Conservation (phyloP, 2,329 filamentous ascomycete species). For the Pseudopyricularia cyperi region DNA sequence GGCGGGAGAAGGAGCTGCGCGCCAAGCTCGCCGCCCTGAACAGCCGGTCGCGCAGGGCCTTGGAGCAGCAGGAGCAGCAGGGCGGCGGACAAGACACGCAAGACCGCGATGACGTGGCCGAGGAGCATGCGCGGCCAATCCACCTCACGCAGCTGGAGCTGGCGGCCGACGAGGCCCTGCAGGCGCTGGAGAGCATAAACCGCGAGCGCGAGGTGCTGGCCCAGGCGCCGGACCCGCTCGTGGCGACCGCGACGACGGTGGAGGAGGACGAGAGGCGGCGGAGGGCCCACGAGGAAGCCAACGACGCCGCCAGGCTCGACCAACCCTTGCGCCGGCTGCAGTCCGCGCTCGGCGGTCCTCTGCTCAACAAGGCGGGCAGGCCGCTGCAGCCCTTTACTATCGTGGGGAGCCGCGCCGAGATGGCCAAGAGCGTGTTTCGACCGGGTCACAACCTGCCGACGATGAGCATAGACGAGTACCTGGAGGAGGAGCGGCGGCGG, state of each 20-base stretch:
- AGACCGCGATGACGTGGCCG: conserved; percentile 58
- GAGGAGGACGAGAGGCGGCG: conserved; percentile 31
- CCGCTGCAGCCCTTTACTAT: conserved; percentile 87
- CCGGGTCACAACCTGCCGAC: conserved; percentile 88
- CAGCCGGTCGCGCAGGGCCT: conserved; percentile 19
- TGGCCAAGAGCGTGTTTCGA: conserved; percentile 73
- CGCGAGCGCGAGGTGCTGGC: conserved; percentile 76
- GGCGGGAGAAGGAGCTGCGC: conserved; percentile 74
- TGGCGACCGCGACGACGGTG: conserved; percentile 9
- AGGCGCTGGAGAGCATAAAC: conserved; percentile 73
- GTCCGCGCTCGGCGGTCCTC: conserved; percentile 41
- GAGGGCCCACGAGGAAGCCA: conserved; percentile 22
- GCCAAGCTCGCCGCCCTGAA: conserved; percentile 55
- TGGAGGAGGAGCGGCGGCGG: conserved; percentile 75
- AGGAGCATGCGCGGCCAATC: conserved; percentile 68
- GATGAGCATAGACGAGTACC: conserved; percentile 95
- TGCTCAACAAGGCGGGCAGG: conserved; percentile 68
- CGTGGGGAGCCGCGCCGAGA: conserved; percentile 59
- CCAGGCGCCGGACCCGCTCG: conserved; percentile 47
- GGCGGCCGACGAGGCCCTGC: conserved; percentile 67
- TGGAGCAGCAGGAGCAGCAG: not conserved
- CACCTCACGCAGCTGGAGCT: conserved; percentile 65
- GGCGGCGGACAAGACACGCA: conserved; percentile 42
- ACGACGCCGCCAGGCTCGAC: conserved; percentile 66
- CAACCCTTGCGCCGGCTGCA: conserved; percentile 38